Evolutionary conservation across 2,329 filamentous ascomycete genomes (phyloP).

Genomic region (Hyphodiscus sp.): DNA sequence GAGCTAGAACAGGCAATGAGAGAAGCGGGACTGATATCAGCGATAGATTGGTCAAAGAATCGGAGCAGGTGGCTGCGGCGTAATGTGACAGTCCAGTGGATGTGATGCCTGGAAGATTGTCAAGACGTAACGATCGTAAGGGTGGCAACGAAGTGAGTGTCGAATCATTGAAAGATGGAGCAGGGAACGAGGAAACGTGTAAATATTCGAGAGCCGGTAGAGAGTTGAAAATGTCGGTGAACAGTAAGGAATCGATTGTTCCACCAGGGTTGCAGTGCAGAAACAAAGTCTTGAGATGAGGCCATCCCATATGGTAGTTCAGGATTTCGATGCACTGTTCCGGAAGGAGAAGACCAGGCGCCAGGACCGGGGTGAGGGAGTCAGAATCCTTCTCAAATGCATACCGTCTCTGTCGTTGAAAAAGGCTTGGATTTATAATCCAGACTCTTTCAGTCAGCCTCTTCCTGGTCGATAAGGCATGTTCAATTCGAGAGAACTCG

Average conservation of each 20-base stretch:
- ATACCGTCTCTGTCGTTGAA: slow-evolving; percentile 31
- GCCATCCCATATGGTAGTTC: slow-evolving; percentile 48
- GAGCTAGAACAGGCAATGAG: slow-evolving; percentile 49
- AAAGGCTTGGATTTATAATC: slow-evolving; percentile 37
- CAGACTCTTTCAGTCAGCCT: slow-evolving; percentile 54
- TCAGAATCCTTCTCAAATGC: slow-evolving; percentile 19
- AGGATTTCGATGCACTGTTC: slow-evolving; percentile 40
- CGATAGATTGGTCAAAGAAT: slow-evolving; percentile 42
- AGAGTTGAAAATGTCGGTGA: slow-evolving; percentile 42
- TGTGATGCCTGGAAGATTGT: slow-evolving; percentile 49
- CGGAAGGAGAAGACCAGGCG: slow-evolving; percentile 36
- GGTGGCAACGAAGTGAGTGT: slow-evolving; percentile 49
- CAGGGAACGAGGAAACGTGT: slow-evolving; percentile 51
- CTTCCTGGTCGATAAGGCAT: slow-evolving; percentile 51
- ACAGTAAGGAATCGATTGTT: slow-evolving; percentile 44
- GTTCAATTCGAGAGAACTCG: slow-evolving; percentile 48
- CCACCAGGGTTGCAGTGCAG: slow-evolving; percentile 54
- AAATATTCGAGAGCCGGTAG: slow-evolving; percentile 51
- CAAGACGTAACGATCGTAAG: slow-evolving; percentile 48
- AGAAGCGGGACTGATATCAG: slow-evolving; percentile 51
- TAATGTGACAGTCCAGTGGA: slow-evolving; percentile 50
- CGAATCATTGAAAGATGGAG: slow-evolving; percentile 49
- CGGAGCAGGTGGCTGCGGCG: slow-evolving; percentile 42
- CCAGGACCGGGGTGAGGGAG: slow-evolving; percentile 17
- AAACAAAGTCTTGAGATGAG: slow-evolving; percentile 47